phyloP scores from a whole-genome alignment of 2,329 filamentous ascomycete species.

The Huntiella omanensis region DNA sequence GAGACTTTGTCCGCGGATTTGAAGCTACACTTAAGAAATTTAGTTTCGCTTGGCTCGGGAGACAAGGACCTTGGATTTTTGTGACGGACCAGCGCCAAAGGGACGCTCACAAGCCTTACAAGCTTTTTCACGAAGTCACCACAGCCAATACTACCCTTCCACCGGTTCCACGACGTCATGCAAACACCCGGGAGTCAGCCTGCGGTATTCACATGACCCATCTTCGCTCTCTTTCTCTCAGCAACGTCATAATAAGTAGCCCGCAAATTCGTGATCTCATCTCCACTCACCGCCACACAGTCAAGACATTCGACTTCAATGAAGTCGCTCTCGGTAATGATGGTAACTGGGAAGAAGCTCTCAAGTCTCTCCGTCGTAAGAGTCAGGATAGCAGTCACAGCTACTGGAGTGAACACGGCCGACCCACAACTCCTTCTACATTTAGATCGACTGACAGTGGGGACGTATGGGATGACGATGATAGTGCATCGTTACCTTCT shows the following conservation, averaged over 20 bases:
- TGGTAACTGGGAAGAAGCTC: constrained; percentile 65
- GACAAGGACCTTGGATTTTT: constrained; percentile 51
- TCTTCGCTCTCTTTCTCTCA: constrained; percentile 48
- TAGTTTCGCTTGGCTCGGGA: constrained; percentile 60
- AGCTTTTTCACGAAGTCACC: constrained; percentile 43
- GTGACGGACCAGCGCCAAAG: constrained; percentile 30
- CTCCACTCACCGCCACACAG: constrained; percentile 42
- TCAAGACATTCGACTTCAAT: constrained; percentile 66
- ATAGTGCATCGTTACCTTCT: constrained; percentile 20
- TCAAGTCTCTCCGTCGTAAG: constrained; percentile 45
- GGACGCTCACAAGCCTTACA: constrained; percentile 22
- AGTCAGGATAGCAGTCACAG: constrained; percentile 13
- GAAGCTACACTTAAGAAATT: constrained; percentile 47
- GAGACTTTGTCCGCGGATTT: constrained; percentile 61
- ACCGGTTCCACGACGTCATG: constrained; percentile 12
- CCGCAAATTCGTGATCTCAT: constrained; percentile 54
- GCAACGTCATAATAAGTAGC: constrained; percentile 54
- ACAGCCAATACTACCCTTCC: constrained; percentile 39
- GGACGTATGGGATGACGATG: neutral
- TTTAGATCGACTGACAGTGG: too few relatives aligned
- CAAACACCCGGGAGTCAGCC: neutral
- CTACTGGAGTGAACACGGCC: constrained; percentile 20
- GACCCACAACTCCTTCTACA: too few relatives aligned
- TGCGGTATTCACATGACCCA: constrained; percentile 42
- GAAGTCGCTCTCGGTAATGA: constrained; percentile 47